phyloP scores from a whole-genome alignment of 129 eudicot species.

The Flaveria trinervia region DNA sequence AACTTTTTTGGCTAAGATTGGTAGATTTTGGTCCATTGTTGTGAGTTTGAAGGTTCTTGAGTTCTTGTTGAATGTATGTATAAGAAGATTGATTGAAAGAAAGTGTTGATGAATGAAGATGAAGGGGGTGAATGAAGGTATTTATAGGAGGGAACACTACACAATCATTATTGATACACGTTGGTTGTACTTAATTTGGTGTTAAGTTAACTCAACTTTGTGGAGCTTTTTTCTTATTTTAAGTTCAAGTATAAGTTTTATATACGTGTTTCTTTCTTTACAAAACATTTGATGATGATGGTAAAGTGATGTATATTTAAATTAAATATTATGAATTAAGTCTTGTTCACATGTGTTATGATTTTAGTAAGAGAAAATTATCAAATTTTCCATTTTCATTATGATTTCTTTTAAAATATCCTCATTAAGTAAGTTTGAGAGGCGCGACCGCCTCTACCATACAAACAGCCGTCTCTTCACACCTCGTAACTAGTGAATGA shows the following conservation, averaged over 20 bases:
- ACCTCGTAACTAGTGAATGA: too few relatives aligned
- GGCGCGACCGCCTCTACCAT: too few relatives aligned
- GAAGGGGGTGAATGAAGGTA: slow-evolving; percentile 5
- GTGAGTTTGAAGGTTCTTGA: slow-evolving; percentile 12
- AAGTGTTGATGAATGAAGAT: slow-evolving; percentile 19
- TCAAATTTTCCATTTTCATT: too few relatives aligned
- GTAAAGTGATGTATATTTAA: too few relatives aligned
- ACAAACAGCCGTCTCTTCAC: too few relatives aligned
- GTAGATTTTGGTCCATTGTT: slow-evolving; percentile 57
- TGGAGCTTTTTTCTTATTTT: slow-evolving; percentile 9
- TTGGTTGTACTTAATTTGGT: slow-evolving; percentile 27
- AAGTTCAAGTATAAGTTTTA: background rate
- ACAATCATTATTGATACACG: background rate
- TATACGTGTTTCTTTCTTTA: too few relatives aligned
- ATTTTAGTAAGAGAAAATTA: too few relatives aligned
- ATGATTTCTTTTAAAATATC: too few relatives aligned
- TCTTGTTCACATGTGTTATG: too few relatives aligned
- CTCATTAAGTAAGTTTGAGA: too few relatives aligned
- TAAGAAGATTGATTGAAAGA: slow-evolving; percentile 6
- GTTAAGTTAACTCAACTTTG: slow-evolving; percentile 17
- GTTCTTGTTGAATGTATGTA: background rate
- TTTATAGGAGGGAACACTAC: slow-evolving; percentile 17
- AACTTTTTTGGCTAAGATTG: slow-evolving; percentile 43
- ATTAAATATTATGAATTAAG: too few relatives aligned
- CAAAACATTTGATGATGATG: too few relatives aligned